Percentiles rank a stretch among this genome's conserved stretches.
Conservation (phyloP, 1,139 yeast genomes). For the Suhomyces bokatorum region DNA sequence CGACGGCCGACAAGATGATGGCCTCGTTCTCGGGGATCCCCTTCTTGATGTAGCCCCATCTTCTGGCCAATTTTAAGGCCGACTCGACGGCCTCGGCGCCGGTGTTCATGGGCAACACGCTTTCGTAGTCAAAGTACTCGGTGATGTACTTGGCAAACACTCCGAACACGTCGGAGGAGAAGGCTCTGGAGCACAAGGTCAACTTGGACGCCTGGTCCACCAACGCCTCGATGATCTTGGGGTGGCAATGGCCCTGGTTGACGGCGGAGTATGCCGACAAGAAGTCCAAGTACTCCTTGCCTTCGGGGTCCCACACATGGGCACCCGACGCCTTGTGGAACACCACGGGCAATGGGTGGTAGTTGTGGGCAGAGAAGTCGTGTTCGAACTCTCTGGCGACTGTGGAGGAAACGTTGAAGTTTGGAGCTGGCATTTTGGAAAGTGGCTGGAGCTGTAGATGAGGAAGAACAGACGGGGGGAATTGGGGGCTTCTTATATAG, state of each 20-base stretch:
- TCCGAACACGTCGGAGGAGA: constrained; percentile 87
- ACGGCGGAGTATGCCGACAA: constrained; percentile 95
- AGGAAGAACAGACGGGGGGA: neutral
- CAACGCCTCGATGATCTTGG: constrained; percentile 82
- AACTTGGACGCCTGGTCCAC: constrained; percentile 82
- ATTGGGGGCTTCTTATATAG: constrained; percentile 5
- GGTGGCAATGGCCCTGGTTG: constrained; percentile 98
- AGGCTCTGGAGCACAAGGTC: constrained; percentile 90
- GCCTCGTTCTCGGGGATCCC: constrained; percentile 84
- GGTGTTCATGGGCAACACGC: constrained; percentile 96
- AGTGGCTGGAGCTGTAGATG: neutral
- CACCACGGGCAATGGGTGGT: constrained; percentile 95
- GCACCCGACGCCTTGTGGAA: constrained; percentile 86
- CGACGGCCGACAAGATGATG: constrained; percentile 79
- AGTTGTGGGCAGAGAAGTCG: constrained; percentile 91
- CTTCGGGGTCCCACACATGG: constrained; percentile 98
- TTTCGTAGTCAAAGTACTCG: constrained; percentile 86
- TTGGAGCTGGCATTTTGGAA: constrained; percentile 20
- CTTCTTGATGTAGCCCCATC: constrained; percentile 94
- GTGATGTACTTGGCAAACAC: constrained; percentile 85
- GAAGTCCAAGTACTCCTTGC: constrained; percentile 82
- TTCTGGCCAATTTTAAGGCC: constrained; percentile 88
- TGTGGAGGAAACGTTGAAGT: constrained; percentile 56
- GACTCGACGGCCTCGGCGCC: constrained; percentile 99
- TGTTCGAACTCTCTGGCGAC: constrained; percentile 71